Percentiles rank a stretch among this genome's conserved stretches.
Conservation (phyloP, 1,284 basidiomycete species). For the Sporisorium graminicola region DNA sequence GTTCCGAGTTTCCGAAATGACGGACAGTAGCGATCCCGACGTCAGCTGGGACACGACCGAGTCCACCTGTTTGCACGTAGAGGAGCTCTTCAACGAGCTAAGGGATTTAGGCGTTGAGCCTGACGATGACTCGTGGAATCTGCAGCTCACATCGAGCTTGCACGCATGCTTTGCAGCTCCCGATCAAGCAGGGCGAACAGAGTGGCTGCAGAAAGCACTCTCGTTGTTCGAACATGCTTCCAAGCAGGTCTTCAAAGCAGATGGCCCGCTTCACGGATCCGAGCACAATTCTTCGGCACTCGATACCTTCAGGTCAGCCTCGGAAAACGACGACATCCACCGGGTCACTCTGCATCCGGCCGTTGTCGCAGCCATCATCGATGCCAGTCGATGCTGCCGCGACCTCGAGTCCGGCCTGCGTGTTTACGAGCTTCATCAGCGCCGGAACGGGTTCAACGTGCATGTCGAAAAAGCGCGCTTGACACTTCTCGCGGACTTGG, state of each 20-base stretch:
- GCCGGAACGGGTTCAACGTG: conserved; percentile 8
- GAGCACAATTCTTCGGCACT: background rate
- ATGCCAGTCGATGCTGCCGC: conserved; percentile 26
- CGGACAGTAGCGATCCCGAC: background rate
- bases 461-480: conserved; percentile 21
- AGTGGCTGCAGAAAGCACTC: conserved; percentile 5
- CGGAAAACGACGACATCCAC: background rate
- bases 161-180: conserved; percentile 19
- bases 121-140: conserved; percentile 33
- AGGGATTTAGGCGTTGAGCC: conserved; percentile 26
- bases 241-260: conserved; percentile 4
- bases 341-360: conserved; percentile 16
- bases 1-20: background rate
- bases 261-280: background rate
- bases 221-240: conserved; percentile 11
- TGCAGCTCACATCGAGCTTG: conserved; percentile 19
- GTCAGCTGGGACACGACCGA: background rate
- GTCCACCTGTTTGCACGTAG: conserved; percentile 11
- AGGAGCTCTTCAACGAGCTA: conserved; percentile 35
- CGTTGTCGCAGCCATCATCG: conserved; percentile 23
- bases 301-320: background rate
- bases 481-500: conserved; percentile 27
- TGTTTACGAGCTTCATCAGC: conserved; percentile 19
- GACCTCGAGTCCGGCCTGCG: conserved; percentile 19
- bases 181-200: background rate